Base-by-base conservation (phyloP, 2,329 filamentous ascomycete genomes). In the Ambrosiella beaveri region DNA sequence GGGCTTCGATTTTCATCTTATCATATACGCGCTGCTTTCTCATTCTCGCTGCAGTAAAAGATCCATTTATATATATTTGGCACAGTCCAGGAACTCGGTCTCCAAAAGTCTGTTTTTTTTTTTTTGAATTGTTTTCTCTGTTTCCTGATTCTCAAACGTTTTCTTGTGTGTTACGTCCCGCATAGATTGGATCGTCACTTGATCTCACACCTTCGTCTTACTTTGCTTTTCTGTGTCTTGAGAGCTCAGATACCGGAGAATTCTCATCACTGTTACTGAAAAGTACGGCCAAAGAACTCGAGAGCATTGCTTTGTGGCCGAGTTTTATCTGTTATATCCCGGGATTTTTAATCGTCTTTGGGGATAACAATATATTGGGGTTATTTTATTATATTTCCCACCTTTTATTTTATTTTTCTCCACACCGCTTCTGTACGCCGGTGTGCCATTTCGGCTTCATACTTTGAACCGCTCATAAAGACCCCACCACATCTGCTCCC, bases 341-440 rank as follows among this genome's bases (percentile, higher is more conserved):
- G n/a, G 2, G 2, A 15, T 47, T 47, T 47, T 47, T 47, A 47
- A 47, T 6, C n/a, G 44, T 17, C 44, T 47, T 17, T 13, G 44
- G 40, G 11, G 3, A 27, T 27, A 27, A 47, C 19, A n/a, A 47
- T 17, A 15, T 47, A 47, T 47, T n/a, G 44, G 44, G n/a, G 5
- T 13, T 27, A 27, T n/a, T 47, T 19, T 47, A 41, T 49, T 49
- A 49, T 49, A 49, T 49, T 41, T n/a, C 15, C 7, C 45, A 49
- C 45, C 17, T 36, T 19, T 51, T 51, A 51, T 37, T 51, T 54
- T 41, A 41, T 54, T 44, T 54, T 40, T 54, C 38, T 51, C 49
- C 44, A 51, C 52, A 54, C 52, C 52, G 52, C 52, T 44, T 27
- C 52, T 54, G 38, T 41, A 54, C 52, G 38, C 52, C 38, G 37